Evolutionary conservation across 768 basidiomycete species (phyloP).

Genomic region (Stropharia rugosoannulata): DNA sequence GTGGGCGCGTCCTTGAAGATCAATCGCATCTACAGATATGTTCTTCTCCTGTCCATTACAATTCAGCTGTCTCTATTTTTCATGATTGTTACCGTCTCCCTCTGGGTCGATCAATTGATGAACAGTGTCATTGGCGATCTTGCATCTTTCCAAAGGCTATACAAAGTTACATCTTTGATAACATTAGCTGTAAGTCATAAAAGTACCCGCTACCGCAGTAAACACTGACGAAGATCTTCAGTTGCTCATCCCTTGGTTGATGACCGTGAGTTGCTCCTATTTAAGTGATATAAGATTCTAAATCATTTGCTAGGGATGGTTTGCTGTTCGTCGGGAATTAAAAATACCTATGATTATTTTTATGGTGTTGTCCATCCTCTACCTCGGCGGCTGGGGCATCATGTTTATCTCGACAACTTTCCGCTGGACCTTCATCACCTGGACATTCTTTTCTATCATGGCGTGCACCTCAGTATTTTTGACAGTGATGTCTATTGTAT

Average conservation of each 20-base stretch:
- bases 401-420: slow-evolving; percentile 76
- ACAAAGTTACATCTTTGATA: slow-evolving; percentile 54
- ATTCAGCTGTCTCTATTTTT: slow-evolving; percentile 82
- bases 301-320: slow-evolving; percentile 58
- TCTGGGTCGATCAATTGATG: slow-evolving; percentile 79
- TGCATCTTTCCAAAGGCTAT: slow-evolving; percentile 42
- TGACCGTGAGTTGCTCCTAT: slow-evolving; percentile 38
- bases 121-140: slow-evolving; percentile 62
- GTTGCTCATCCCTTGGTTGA: slow-evolving; percentile 72
- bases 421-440: slow-evolving; percentile 73
- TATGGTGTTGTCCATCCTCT: slow-evolving; percentile 55
- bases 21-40: slow-evolving; percentile 72
- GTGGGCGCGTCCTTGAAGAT: slow-evolving; percentile 75
- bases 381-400: slow-evolving; percentile 66
- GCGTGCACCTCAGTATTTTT: slow-evolving; percentile 56
- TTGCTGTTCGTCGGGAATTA: slow-evolving; percentile 67
- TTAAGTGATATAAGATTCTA: not conserved
- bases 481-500: slow-evolving; percentile 49
- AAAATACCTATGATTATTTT: slow-evolving; percentile 61
- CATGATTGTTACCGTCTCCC: slow-evolving; percentile 62
- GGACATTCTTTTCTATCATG: slow-evolving; percentile 74
- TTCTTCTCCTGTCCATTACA: slow-evolving; percentile 66
- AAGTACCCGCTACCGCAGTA: not conserved
- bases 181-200: slow-evolving; percentile 55
- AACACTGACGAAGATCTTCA: slow-evolving; percentile 19